Evolutionary conservation across 2,329 filamentous ascomycete genomes (phyloP).

Genomic region (Colletotrichum tofieldiae): DNA sequence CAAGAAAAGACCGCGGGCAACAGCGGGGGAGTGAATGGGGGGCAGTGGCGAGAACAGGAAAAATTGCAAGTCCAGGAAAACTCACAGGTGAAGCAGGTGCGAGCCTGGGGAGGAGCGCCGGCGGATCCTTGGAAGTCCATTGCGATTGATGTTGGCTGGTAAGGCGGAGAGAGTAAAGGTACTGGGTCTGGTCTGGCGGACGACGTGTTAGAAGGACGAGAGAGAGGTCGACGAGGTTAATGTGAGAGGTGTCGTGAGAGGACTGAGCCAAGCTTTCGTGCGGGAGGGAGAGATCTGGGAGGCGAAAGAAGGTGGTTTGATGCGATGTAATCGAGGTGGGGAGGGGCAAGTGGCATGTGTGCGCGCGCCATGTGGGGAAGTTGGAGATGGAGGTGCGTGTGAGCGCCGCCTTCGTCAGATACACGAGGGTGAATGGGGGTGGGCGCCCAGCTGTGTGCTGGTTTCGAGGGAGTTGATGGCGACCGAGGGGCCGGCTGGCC

Average conservation of each 20-base stretch:
- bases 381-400: conserved; percentile 40
- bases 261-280: conserved; percentile 35
- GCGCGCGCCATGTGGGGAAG: conserved; percentile 42
- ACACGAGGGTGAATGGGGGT: conserved; percentile 14
- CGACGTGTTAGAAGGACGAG: conserved; percentile 16
- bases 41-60: not conserved
- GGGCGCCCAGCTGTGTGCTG: not conserved
- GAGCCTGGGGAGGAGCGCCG: conserved; percentile 47
- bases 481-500: not conserved
- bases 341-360: conserved; percentile 45
- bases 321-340: conserved; percentile 31
- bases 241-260: conserved; percentile 15
- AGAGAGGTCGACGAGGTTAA: not conserved
- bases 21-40: conserved; percentile 4
- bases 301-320: conserved; percentile 18
- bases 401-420: conserved; percentile 17
- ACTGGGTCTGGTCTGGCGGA: conserved; percentile 22
- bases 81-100: conserved; percentile 68
- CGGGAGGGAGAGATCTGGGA: conserved; percentile 21
- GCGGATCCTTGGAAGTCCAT: conserved; percentile 54
- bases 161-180: conserved; percentile 11
- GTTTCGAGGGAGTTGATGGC: not conserved
- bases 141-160: conserved; percentile 43
- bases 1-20: not conserved
- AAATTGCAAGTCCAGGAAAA: conserved; percentile 46